phyloP scores from a whole-genome alignment of 139 green algal species.

The Dunaliella primolecta region DNA sequence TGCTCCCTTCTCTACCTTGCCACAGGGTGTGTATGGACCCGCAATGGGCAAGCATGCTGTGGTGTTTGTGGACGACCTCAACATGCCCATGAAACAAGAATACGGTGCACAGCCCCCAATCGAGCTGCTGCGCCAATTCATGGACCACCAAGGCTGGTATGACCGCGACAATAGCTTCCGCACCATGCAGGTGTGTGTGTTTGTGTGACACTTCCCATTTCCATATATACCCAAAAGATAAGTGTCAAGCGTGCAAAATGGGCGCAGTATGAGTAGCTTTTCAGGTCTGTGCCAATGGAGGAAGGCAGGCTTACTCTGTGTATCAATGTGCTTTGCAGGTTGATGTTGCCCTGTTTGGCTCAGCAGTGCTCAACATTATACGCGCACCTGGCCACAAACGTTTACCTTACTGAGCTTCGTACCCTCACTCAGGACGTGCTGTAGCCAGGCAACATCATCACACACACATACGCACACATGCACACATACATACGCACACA shows the following conservation, averaged over 20 bases:
- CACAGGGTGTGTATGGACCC: constrained; percentile 41
- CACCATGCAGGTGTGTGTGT: constrained; percentile 45
- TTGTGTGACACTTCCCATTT: too few relatives aligned
- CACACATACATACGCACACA: neutral
- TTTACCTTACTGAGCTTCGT: too few relatives aligned
- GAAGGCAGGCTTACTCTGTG: too few relatives aligned
- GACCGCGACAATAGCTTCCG: constrained; percentile 67
- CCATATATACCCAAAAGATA: too few relatives aligned
- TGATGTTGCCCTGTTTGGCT: too few relatives aligned
- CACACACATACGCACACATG: neutral
- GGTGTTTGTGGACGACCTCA: constrained; percentile 71
- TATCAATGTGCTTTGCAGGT: too few relatives aligned
- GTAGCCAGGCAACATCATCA: too few relatives aligned
- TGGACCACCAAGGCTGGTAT: constrained; percentile 80
- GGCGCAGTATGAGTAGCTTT: neutral
- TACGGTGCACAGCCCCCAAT: constrained; percentile 81
- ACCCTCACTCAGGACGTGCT: too few relatives aligned
- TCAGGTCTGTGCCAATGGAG: too few relatives aligned
- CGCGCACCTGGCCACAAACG: too few relatives aligned
- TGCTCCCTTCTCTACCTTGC: too few relatives aligned
- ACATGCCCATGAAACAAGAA: constrained; percentile 71
- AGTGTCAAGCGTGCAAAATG: neutral
- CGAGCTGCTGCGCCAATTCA: constrained; percentile 77
- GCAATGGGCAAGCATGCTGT: constrained; percentile 32
- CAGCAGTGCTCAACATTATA: too few relatives aligned